Evolutionary conservation across 192 early-diverging fungal species (phyloP), one percentile per base, ranked within the genome.

Genomic region (Rhizoclosmatium globosum): DNA sequence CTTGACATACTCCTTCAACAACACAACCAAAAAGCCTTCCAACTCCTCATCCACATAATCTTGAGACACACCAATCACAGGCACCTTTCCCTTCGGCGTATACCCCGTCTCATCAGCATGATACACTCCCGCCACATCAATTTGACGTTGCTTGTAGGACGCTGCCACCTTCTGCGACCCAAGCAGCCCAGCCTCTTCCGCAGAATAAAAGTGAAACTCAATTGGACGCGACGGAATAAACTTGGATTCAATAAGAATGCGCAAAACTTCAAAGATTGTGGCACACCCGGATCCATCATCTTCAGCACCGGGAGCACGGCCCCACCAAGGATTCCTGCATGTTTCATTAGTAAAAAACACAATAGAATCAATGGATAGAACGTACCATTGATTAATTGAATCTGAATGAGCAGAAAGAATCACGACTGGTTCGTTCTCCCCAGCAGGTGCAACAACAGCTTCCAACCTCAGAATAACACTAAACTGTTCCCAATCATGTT

Each of bases 101-200:
- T 93, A 99, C 42, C 95, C 97, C 17, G 96, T 97, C 95, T 97
- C 97, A 80, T 99, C 97, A 79, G 93, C 89, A 76, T 97, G 96
- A 45, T 94, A 84, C 87, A 94, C 94, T 42, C 90, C 95, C 67
- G 89, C 84, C 3, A 98, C 93, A 23, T 85, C 77, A 56, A 87
- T 86, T 2, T 76, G 81, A 13, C 84, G 81, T n/a, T 86, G 69
- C 69, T 88, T 82, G 83, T 96, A 97, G 42, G 87, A 80, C 48
- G 85, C 65, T 17, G 94, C 93, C 68, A 97, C 89, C 68, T 88
- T 94, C 87, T 96, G 95, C 39, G 92, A 94, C 19, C 97, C 96
- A 71, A 97, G 87, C 11, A 99, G 86, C 47, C 95, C 96, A 73
- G 87, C 81, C 53, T 83, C 81, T 69, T 88, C 87, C 57, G 75